Evolutionary conservation across 495 filamentous ascomycete species (phyloP), one percentile per base, ranked within the genome.

Genomic region (Neurospora cerealis): DNA sequence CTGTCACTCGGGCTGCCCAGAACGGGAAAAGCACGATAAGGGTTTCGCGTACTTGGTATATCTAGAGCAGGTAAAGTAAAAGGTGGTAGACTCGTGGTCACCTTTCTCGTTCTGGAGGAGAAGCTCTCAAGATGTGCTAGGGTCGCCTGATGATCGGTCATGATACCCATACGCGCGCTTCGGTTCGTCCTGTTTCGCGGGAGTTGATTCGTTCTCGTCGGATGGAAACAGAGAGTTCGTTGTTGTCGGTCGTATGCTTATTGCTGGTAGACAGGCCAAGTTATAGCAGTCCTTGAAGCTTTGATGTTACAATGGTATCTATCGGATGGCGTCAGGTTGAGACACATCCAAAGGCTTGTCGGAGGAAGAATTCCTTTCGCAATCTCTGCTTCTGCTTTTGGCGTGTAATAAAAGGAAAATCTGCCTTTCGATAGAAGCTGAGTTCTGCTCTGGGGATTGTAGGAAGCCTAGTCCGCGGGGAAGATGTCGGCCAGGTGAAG

Each of bases 11-110:
- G 48, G 66, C 34, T 70, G 72, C 28, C 54, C 60, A 77, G 76
- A 42, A 70, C 70, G 70, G 73, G 37, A 70, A 74, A 70, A 75
- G 77, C 62, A 76, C 77, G 70, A 70, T 73, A 73, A 66, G 79
- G 81, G 75, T 82, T 80, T 77, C 81, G 81, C 81, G 80, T 84
- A 81, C 81, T 82, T 72, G 81, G 80, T 69, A 82, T 79, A 39
- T 85, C 82, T 37, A 90, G 90, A 19, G 91, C 84, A 73, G 91
- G 89, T 73, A 80, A 73, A 15, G 76, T 54, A 73, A 92, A 92
- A 75, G 79, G 84, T 69, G 90, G 89, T 46, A 93, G 83, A 69
- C 85, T 85, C 21, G 86, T 87, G 2, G 90, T 88, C 6, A 86
- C 90, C 32, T 88, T 86, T 73, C 90, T 87, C 62, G 54, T 34